Evolutionary conservation across 371 early-diverging fungal species (phyloP).

Genomic region (Conidiobolus incongruus): DNA sequence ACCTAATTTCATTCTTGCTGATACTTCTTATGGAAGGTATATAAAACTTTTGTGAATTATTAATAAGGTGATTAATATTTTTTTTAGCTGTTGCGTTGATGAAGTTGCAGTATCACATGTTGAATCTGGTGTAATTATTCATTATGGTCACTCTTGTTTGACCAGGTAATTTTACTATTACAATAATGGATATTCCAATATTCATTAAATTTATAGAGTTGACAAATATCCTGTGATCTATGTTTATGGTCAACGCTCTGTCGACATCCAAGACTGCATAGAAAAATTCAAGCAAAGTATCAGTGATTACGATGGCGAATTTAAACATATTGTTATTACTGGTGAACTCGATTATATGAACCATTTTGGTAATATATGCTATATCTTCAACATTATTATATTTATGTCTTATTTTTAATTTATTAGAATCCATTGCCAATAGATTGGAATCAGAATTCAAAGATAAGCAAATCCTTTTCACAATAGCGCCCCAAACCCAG

Average conservation of each 20-base stretch:
- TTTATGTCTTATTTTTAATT: too few relatives aligned
- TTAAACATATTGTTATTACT: constrained; percentile 33
- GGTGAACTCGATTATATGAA: constrained; percentile 52
- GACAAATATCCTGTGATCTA: constrained; percentile 64
- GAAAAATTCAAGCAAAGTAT: constrained; percentile 16
- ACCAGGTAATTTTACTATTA: constrained; percentile 29
- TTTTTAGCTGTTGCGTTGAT: constrained; percentile 81
- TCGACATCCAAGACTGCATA: constrained; percentile 32
- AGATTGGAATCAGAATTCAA: too few relatives aligned
- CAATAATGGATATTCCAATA: neutral
- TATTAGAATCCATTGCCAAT: too few relatives aligned
- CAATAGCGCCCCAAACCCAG: too few relatives aligned
- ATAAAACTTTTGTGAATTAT: neutral
- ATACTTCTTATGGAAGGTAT: constrained; percentile 76
- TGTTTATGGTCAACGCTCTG: constrained; percentile 48
- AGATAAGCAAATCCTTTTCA: too few relatives aligned
- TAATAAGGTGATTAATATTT: neutral
- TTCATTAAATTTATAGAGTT: constrained; percentile 15
- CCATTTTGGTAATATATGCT: constrained; percentile 22
- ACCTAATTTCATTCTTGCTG: constrained; percentile 53
- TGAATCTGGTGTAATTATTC: constrained; percentile 58
- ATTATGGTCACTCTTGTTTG: constrained; percentile 81
- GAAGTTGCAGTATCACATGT: constrained; percentile 86
- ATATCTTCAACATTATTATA: too few relatives aligned
- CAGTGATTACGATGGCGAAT: neutral